Evolutionary conservation across 768 basidiomycete species (phyloP).

Genomic region (Agaricus bisporus): DNA sequence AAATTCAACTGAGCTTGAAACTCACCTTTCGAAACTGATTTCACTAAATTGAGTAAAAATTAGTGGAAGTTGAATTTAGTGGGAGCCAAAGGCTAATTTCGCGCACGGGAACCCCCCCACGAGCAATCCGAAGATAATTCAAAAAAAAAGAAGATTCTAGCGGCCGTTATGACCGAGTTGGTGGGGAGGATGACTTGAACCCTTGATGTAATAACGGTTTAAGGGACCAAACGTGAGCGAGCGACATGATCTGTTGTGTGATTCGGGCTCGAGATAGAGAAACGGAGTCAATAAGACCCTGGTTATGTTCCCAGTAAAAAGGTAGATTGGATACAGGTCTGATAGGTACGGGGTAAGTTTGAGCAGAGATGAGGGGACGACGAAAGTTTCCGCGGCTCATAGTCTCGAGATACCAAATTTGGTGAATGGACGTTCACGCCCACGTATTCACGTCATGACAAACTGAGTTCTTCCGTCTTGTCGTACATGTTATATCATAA

Average conservation of each 20-base stretch:
- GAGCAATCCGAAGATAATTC: neutral
- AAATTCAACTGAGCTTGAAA: too few species aligned
- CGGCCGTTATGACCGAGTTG: neutral
- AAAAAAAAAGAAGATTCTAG: neutral
- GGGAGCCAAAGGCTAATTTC: neutral
- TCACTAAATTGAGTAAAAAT: too few species aligned
- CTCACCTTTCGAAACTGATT: too few species aligned
- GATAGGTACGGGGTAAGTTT: neutral
- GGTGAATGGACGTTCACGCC: neutral
- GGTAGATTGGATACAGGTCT: neutral
- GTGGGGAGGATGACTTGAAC: neutral
- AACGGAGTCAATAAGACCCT: constrained; percentile 4
- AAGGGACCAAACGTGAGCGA: neutral
- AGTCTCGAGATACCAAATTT: neutral
- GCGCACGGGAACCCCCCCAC: too few species aligned
- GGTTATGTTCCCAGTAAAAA: neutral
- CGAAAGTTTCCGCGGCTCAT: constrained; percentile 1
- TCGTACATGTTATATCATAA: neutral
- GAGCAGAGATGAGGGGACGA: neutral
- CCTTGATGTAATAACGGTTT: too few species aligned
- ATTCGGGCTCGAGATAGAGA: neutral
- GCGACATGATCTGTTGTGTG: too few species aligned
- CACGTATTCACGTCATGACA: neutral
- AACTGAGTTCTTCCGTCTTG: neutral
- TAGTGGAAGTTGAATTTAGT: neutral